phyloP scores from a whole-genome alignment of 176 grass and related monocot species.

The Sorghum bicolor region Sorghum_bicolor_NCBIv3 NC_012871.2:72795501-72796000 shows the following conservation, averaged over 20 bases:
- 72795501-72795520: slow-evolving; percentile 80
- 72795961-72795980: slow-evolving; percentile 92
- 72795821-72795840: slow-evolving; percentile 63
- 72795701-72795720: slow-evolving; percentile 58
- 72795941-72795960: slow-evolving; percentile 95
- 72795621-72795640: slow-evolving; percentile 86
- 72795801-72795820: slow-evolving; percentile 70
- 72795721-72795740: slow-evolving; percentile 94
- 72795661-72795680: slow-evolving; percentile 75
- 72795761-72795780: slow-evolving; percentile 80
- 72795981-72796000: slow-evolving; percentile 86
- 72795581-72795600: no score
- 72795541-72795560: not conserved
- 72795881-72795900: slow-evolving; percentile 70
- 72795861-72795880: slow-evolving; percentile 92
- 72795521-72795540: slow-evolving; percentile 98
- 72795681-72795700: slow-evolving; percentile 81
- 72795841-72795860: slow-evolving; percentile 97
- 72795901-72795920: slow-evolving; percentile 83
- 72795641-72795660: slow-evolving; percentile 57
- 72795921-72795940: slow-evolving; percentile 83
- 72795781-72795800: slow-evolving; percentile 54
- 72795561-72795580: no score
- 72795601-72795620: slow-evolving; percentile 35
- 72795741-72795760: slow-evolving; percentile 93